Base-by-base conservation (phyloP, 1,284 basidiomycete species). In the Cryptococcus hybrid region DNA sequence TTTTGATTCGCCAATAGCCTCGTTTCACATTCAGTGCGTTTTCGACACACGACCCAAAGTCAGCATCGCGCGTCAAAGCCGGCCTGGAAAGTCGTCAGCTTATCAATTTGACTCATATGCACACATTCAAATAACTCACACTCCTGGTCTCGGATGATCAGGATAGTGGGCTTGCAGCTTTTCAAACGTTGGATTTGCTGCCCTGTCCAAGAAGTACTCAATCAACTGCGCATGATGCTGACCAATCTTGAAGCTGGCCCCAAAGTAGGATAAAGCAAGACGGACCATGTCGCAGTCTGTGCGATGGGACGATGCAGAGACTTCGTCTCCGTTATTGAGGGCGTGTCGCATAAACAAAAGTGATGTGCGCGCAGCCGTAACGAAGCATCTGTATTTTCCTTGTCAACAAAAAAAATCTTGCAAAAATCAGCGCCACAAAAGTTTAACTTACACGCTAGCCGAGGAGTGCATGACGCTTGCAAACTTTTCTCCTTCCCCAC, bases 11-110 rank as follows among this genome's bases (percentile, higher is more conserved):
- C 74, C 74, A 76, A 64, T 61, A 76, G 1, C 74, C 74, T 52
- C 74, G 59, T 56, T 76, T 76, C 62, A 76, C 65, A 54, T 75
- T 73, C 18, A 76, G 63, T 15, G 74, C 73, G 52, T 73, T 71
- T 39, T 69, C 34, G 43, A 74, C 63, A 55, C 69, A 71, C 12
- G 57, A 35, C 13, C 74, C 74, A 39, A 74, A 65, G 51, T 76
- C 62, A 11, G 68, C 47, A 7, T 58, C 56, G 2, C 60, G 62
- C 7, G 59, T 65, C 5, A 76, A 64, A 35, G 67, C 66, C 13
- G 68, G 65, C 30, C 66, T 65, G 30, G 24, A 45, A 48, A 6
- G 1, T 36, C n/a, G 13, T 51, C 34, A 42, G 51, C 24, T 47
- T 47, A 15, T 35, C 42, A 9, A 37, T 53, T 34, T 30, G 12